Base-by-base conservation (phyloP, 1,284 basidiomycete species). In the Heterobasidion occidentale region DNA sequence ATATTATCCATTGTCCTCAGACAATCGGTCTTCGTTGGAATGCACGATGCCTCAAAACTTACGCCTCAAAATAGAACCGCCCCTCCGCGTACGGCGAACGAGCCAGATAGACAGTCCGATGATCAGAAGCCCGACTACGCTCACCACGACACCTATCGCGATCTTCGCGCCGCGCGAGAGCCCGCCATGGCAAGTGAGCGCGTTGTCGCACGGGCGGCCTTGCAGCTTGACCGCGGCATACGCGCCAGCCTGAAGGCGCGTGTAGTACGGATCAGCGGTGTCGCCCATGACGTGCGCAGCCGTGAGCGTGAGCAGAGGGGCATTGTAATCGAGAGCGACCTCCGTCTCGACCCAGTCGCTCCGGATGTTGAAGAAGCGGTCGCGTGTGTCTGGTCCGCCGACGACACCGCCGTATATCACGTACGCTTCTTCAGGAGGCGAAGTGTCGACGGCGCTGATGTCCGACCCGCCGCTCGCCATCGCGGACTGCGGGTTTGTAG, bases 401-500 rank as follows among this genome's bases (percentile, higher is more conserved):
- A 95, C 79, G 44, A 95, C 80, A 17, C 86, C 93, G 38, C 94
- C 94, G 65, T 94, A 95, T 2, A 97, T 71, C 3, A 90, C 78
- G 65, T 93, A 82, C 0, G 83, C 79, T 68, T 90, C 86, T 56
- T 81, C 70, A 8, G 73, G 72, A 0, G 94, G 94, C 46, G 77
- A 78, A 5, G 80, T 88, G 66, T 96, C 83, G 62, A 97, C 87
- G 51, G 79, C 69, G 45, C 64, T 71, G 57, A 90, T 78, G 63
- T 86, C 75, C 59, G 84, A 76, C 0, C 91, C 93, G 45, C 94
- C 94, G 55, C 87, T 88, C 1, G 94, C 88, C 70, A 89, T 77
- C 1, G 91, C 93, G 7, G 89, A 92, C 67, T 95, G 92, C 0
- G 94, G 93, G 68, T 95, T 96, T 51, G 79, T 71, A 0, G 94